Conservation (phyloP, 2,329 filamentous ascomycete species). For the Xylaria hypoxylon region DNA sequence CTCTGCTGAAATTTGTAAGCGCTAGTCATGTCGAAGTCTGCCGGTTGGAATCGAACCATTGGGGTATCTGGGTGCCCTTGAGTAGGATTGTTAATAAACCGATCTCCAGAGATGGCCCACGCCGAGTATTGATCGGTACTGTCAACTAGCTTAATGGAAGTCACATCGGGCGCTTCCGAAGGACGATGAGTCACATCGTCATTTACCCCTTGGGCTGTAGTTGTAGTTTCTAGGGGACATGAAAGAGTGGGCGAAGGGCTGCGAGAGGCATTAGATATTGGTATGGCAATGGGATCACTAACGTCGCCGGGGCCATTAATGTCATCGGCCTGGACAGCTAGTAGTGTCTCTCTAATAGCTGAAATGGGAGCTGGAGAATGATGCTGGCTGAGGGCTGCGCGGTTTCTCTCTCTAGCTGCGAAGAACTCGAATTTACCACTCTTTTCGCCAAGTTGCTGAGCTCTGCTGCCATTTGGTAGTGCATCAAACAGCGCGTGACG, state of each 20-base stretch:
- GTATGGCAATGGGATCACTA: background rate
- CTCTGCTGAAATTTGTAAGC: constrained; percentile 50
- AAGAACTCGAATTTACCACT: constrained; percentile 57
- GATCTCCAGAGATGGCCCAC: constrained; percentile 45
- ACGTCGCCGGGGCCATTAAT: background rate
- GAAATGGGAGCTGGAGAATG: constrained; percentile 32
- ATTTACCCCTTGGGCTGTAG: background rate
- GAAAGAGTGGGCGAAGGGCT: constrained; percentile 15
- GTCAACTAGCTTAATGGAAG: constrained; percentile 32
- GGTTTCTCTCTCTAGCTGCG: constrained; percentile 55
- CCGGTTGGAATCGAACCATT: constrained; percentile 33
- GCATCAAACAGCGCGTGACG: constrained; percentile 49
- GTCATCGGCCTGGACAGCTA: constrained; percentile 3
- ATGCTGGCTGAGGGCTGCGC: constrained; percentile 33
- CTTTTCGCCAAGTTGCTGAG: constrained; percentile 51
- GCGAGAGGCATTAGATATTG: background rate
- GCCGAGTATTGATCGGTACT: constrained; percentile 32
- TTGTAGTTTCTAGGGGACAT: constrained; percentile 8
- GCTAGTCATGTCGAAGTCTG: constrained; percentile 51
- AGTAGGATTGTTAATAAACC: constrained; percentile 50
- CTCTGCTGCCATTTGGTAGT: constrained; percentile 43
- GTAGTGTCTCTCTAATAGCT: constrained; percentile 39
- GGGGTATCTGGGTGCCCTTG: constrained; percentile 29
- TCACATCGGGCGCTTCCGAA: constrained; percentile 13
- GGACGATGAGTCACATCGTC: background rate